Evolutionary conservation across 345 rosid species (phyloP).

Genomic region (Clausena lansium): DNA sequence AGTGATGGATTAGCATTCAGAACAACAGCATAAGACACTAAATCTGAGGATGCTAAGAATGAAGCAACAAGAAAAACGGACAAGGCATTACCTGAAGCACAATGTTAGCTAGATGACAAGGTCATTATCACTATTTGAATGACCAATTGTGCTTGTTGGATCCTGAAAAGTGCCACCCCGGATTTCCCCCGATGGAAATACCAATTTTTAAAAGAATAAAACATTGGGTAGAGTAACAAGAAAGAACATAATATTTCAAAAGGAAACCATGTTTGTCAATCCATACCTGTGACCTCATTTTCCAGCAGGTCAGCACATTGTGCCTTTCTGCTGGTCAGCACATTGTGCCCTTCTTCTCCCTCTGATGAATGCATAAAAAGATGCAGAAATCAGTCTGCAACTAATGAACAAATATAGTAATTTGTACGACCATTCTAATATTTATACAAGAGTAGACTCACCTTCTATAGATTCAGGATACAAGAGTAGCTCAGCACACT

Average conservation of each 20-base stretch:
- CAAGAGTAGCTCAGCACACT: slow-evolving; percentile 90
- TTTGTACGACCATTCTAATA: background rate
- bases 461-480: slow-evolving; percentile 88
- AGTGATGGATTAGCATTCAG: background rate
- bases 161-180: slow-evolving; percentile 50
- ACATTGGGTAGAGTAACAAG: background rate
- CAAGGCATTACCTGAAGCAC: slow-evolving; percentile 59
- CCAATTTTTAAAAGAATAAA: background rate
- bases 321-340: no score
- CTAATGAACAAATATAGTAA: background rate
- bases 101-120: slow-evolving; percentile 55
- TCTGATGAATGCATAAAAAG: slow-evolving; percentile 22
- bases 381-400: background rate
- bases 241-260: background rate
- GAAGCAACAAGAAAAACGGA: background rate
- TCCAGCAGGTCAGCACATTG: slow-evolving; percentile 61
- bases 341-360: slow-evolving; percentile 47
- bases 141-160: slow-evolving; percentile 65
- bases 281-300: slow-evolving; percentile 48
- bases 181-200: slow-evolving; percentile 38
- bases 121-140: slow-evolving; percentile 71
- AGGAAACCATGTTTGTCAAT: background rate
- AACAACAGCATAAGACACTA: background rate
- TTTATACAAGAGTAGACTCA: slow-evolving; percentile 20
- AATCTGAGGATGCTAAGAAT: background rate